Evolutionary conservation across 208 protist species (phyloP).

Genomic region (Crithidia thermophila): DNA sequence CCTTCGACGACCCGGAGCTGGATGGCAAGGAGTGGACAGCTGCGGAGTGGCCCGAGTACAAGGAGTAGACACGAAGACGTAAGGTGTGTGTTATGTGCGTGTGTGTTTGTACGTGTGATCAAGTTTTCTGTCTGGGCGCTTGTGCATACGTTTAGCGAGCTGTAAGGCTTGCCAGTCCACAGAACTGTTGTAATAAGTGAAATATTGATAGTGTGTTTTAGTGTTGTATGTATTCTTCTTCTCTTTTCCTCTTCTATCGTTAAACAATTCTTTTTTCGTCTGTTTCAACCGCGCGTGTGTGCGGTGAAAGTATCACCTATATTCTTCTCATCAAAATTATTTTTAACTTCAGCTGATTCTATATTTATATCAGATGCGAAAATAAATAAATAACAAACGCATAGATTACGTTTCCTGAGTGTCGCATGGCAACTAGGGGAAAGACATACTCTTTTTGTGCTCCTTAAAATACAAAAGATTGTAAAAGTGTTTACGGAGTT

Average conservation of each 20-base stretch:
- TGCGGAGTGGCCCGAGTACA: slow-evolving; percentile 5
- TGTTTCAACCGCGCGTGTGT: background rate
- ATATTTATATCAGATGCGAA: no score
- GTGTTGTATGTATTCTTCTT: background rate
- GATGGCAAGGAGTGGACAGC: slow-evolving; percentile 10
- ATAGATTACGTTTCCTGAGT: no score
- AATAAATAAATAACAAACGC: no score
- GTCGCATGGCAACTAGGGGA: no score
- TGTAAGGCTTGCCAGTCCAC: no score
- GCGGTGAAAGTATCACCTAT: background rate
- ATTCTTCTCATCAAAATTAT: background rate
- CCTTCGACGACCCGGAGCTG: slow-evolving; percentile 2
- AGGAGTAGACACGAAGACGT: background rate
- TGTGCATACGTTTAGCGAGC: no score
- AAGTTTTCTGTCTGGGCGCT: no score
- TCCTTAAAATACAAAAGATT: no score
- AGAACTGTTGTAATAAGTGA: background rate
- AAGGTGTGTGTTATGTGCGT: background rate
- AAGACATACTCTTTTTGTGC: no score
- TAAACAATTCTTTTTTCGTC: background rate
- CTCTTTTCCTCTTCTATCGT: background rate
- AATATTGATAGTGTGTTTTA: background rate
- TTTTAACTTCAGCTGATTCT: background rate
- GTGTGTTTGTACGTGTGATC: no score
- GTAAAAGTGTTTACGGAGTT: no score